These are phyloP conservation scores for Lasiodiplodia theobromae DNA, from an alignment of 2,329 filamentous ascomycete genomes.

Conservation along the genomic window DNA sequence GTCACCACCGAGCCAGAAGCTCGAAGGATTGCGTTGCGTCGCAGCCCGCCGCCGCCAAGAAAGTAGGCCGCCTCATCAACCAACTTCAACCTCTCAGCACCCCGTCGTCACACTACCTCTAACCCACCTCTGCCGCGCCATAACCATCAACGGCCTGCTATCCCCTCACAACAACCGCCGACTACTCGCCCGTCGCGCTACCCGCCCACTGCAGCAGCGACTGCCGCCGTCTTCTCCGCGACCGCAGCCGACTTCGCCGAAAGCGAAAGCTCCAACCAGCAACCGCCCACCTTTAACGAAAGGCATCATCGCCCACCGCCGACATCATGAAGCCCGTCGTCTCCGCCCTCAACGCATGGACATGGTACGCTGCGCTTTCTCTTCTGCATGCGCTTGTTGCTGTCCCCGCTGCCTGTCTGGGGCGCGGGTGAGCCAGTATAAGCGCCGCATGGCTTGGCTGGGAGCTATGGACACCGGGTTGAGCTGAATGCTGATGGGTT, in stretches of 20 bases:
- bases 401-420: background rate
- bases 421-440: background rate
- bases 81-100: slow-evolving; percentile 10
- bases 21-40: slow-evolving; percentile 27
- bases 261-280: slow-evolving; percentile 14
- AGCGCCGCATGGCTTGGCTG: background rate
- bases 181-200: background rate
- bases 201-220: background rate
- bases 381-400: background rate
- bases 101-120: background rate
- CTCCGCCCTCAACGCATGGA: slow-evolving; percentile 91
- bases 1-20: slow-evolving; percentile 28
- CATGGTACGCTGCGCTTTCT: slow-evolving; percentile 72
- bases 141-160: background rate
- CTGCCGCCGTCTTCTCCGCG: background rate
- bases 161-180: background rate
- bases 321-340: slow-evolving; percentile 90
- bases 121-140: slow-evolving; percentile 8
- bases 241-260: slow-evolving; percentile 1
- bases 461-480: slow-evolving; percentile 1
- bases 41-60: slow-evolving; percentile 16
- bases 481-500: slow-evolving; percentile 7
- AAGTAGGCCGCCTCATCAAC: slow-evolving; percentile 13
- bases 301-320: slow-evolving; percentile 4
- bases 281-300: background rate